Conservation (phyloP, 2,329 filamentous ascomycete genomes). For the Escovopsis sp. region DNA sequence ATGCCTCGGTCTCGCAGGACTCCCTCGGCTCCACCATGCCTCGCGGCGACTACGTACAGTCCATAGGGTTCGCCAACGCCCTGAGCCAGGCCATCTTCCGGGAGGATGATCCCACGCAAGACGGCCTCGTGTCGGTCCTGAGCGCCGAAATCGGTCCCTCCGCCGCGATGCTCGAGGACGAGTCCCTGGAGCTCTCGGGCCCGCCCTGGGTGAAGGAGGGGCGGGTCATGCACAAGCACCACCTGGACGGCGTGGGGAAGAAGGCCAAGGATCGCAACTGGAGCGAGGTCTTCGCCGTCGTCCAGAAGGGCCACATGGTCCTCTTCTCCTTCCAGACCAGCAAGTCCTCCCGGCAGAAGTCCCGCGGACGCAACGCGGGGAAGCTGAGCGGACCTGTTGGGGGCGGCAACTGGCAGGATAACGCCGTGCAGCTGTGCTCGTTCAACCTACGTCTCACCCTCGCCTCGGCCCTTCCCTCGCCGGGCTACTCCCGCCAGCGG, state of each 20-base stretch:
- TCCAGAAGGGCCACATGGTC: slow-evolving; percentile 87
- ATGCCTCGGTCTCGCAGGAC: slow-evolving; percentile 84
- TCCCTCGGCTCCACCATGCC: slow-evolving; percentile 68
- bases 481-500: slow-evolving; percentile 80
- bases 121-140: slow-evolving; percentile 32
- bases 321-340: slow-evolving; percentile 84
- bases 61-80: slow-evolving; percentile 93
- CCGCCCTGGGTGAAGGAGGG: slow-evolving; percentile 99
- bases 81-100: slow-evolving; percentile 93
- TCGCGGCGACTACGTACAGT: slow-evolving; percentile 78
- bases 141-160: slow-evolving; percentile 42
- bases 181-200: slow-evolving; percentile 77
- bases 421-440: slow-evolving; percentile 74
- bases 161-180: slow-evolving; percentile 71
- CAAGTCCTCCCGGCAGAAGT: slow-evolving; percentile 59
- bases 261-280: slow-evolving; percentile 89
- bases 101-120: slow-evolving; percentile 53
- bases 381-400: slow-evolving; percentile 56
- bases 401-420: slow-evolving; percentile 96
- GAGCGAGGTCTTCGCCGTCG: slow-evolving; percentile 89
- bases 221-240: slow-evolving; percentile 89
- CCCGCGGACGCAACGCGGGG: slow-evolving; percentile 35
- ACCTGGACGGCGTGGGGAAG: slow-evolving; percentile 80
- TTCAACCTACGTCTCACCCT: slow-evolving; percentile 86
- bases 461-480: slow-evolving; percentile 75